Evolutionary conservation across 495 filamentous ascomycete species (phyloP).

Genomic region (Poronia punctata): DNA sequence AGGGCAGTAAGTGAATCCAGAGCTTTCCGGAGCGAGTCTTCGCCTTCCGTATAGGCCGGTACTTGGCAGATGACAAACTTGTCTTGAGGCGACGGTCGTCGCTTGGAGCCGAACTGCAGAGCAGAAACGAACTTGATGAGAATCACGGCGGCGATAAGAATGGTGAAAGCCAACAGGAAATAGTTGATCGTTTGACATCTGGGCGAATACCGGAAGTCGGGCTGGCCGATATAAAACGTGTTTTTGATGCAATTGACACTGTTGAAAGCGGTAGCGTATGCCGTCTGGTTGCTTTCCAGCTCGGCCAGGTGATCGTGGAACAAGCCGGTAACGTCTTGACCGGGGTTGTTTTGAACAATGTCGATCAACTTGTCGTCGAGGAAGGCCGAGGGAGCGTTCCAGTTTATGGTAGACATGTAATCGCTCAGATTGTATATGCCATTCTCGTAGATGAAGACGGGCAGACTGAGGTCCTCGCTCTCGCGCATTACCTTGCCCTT

Average conservation of each 20-base stretch:
- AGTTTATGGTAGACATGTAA: slow-evolving; percentile 71
- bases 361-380: slow-evolving; percentile 56
- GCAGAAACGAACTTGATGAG: slow-evolving; percentile 87
- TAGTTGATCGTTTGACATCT: slow-evolving; percentile 87
- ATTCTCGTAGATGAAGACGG: slow-evolving; percentile 71
- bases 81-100: slow-evolving; percentile 82
- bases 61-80: slow-evolving; percentile 99
- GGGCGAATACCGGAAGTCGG: slow-evolving; percentile 73
- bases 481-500: slow-evolving; percentile 45
- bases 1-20: slow-evolving; percentile 91
- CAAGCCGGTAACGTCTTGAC: slow-evolving; percentile 62
- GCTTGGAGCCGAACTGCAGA: slow-evolving; percentile 87
- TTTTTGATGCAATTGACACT: slow-evolving; percentile 74
- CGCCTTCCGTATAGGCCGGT: slow-evolving; percentile 95
- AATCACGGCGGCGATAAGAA: slow-evolving; percentile 74
- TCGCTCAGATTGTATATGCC: slow-evolving; percentile 84
- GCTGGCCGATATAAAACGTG: slow-evolving; percentile 72
- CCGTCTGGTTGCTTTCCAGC: slow-evolving; percentile 31
- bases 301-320: slow-evolving; percentile 44
- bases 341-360: slow-evolving; percentile 66
- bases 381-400: slow-evolving; percentile 45
- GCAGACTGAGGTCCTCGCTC: slow-evolving; percentile 59
- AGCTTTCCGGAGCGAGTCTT: slow-evolving; percentile 85
- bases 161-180: slow-evolving; percentile 77
- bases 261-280: slow-evolving; percentile 39